Evolutionary conservation across 2,329 filamentous ascomycete genomes (phyloP).

Genomic region (Pezicula neosporulosa): DNA sequence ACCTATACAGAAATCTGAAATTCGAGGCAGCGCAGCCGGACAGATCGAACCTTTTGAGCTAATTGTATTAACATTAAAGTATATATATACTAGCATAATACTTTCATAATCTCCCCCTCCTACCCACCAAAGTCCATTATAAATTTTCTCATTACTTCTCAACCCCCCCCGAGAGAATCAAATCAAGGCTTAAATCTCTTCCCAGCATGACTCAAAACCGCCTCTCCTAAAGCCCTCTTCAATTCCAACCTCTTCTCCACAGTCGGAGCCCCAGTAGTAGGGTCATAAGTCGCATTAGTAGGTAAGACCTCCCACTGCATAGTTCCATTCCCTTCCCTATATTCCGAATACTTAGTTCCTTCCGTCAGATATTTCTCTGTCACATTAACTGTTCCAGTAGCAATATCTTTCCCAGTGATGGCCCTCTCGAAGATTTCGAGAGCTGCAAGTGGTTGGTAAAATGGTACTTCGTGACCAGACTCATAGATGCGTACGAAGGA

Average conservation of each 20-base stretch:
- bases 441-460: constrained; percentile 49
- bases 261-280: constrained; percentile 37
- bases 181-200: constrained; percentile 11
- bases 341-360: constrained; percentile 19
- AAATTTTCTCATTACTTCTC: neutral
- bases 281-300: constrained; percentile 44
- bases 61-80: no score
- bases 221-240: neutral
- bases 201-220: constrained; percentile 3
- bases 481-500: constrained; percentile 64
- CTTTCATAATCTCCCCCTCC: no score
- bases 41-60: no score
- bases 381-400: constrained; percentile 46
- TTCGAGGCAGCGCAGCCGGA: no score
- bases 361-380: constrained; percentile 20
- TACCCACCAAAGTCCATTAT: no score
- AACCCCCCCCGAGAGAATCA: neutral
- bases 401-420: constrained; percentile 46
- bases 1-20: no score
- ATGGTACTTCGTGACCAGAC: constrained; percentile 42
- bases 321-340: constrained; percentile 27
- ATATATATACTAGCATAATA: no score
- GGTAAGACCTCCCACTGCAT: constrained; percentile 40
- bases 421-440: constrained; percentile 49
- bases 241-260: neutral